These are phyloP conservation scores for Lactarius sanguifluus DNA, from an alignment of 768 basidiomycete species.

Conservation along the genomic window DNA sequence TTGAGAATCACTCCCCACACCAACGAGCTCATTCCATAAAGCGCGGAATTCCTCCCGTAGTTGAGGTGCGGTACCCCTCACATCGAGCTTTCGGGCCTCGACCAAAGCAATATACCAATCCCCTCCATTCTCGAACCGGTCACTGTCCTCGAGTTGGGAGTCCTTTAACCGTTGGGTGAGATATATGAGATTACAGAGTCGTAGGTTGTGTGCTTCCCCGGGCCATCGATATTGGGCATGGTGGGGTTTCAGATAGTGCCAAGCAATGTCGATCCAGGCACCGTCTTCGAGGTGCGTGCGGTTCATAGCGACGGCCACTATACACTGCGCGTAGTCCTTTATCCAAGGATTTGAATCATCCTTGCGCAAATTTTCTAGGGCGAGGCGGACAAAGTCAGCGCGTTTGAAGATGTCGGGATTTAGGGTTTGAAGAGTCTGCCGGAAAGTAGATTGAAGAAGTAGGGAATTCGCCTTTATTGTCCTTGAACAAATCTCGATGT, in stretches of 20 bases:
- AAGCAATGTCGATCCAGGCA: not conserved
- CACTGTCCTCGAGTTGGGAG: not conserved
- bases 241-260: not conserved
- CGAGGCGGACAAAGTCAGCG: slow-evolving; percentile 6
- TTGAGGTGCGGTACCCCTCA: not conserved
- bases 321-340: slow-evolving; percentile 6
- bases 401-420: not conserved
- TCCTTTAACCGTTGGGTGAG: not conserved
- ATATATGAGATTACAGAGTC: slow-evolving; percentile 3
- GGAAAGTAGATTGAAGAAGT: not conserved
- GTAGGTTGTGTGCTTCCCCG: not conserved
- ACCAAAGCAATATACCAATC: not conserved
- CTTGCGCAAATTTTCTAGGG: not conserved
- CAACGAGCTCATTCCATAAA: slow-evolving; percentile 2
- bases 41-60: slow-evolving; percentile 1
- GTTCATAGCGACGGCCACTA: slow-evolving; percentile 9
- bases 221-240: not conserved
- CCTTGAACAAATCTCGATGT: not conserved
- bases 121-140: not conserved
- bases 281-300: not conserved
- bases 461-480: not conserved
- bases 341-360: not conserved
- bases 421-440: not conserved
- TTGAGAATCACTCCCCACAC: not conserved
- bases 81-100: not conserved